Evolutionary conservation across 495 filamentous ascomycete genomes (phyloP).

Genomic region (Rhypophila decipiens): DNA sequence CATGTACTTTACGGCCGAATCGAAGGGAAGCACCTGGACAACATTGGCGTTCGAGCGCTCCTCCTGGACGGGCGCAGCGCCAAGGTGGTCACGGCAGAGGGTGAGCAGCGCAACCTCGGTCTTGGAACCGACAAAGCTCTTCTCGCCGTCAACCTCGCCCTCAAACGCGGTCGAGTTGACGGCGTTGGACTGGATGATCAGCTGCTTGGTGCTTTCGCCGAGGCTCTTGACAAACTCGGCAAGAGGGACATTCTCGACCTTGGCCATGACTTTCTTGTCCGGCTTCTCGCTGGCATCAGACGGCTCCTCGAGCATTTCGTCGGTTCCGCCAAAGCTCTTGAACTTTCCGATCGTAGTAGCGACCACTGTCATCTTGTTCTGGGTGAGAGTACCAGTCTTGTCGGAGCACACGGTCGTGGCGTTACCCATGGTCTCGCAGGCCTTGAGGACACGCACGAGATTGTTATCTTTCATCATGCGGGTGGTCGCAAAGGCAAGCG

Average conservation of each 20-base stretch:
- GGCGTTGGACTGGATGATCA: conserved; percentile 68
- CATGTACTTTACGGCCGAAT: conserved; percentile 85
- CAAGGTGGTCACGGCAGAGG: conserved; percentile 67
- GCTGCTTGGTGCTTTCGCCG: conserved; percentile 48
- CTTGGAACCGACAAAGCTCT: conserved; percentile 79
- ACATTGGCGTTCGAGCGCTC: conserved; percentile 64
- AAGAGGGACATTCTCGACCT: conserved; percentile 25
- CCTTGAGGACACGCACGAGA: conserved; percentile 78
- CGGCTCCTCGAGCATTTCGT: conserved; percentile 21
- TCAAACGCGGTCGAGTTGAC: conserved; percentile 89
- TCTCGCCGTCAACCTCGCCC: conserved; percentile 67
- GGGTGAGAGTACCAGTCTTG: conserved; percentile 92
- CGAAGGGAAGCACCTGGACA: conserved; percentile 75
- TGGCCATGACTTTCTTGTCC: conserved; percentile 23
- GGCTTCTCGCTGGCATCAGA: conserved; percentile 3
- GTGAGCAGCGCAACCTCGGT: conserved; percentile 78
- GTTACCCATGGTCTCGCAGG: conserved; percentile 97
- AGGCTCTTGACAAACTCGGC: conserved; percentile 41
- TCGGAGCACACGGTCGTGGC: conserved; percentile 94
- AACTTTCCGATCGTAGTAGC: conserved; percentile 67
- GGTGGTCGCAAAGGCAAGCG: conserved; percentile 91
- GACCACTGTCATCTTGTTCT: conserved; percentile 88
- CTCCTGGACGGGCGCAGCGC: conserved; percentile 61
- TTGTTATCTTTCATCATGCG: conserved; percentile 96
- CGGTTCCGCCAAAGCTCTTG: conserved; percentile 54